A percentile compares a stretch with the other conserved stretches of the same genome.
phyloP scores from a whole-genome alignment of 2,329 filamentous ascomycete genomes.

The Remersonia thermophila region DNA sequence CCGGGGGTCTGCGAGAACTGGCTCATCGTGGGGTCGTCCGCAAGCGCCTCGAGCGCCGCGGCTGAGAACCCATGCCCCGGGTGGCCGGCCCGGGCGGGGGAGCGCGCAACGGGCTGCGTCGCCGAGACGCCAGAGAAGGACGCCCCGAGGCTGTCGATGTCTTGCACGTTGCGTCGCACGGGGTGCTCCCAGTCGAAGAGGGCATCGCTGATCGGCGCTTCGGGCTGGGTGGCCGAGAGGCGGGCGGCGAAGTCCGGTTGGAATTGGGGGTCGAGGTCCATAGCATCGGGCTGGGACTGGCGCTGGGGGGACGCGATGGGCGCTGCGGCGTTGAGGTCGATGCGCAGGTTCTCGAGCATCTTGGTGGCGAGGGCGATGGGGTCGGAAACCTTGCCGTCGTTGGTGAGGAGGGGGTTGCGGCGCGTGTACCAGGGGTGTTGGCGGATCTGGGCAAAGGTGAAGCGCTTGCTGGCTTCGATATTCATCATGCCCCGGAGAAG shows the following conservation, averaged over 20 bases:
- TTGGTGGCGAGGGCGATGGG: slow-evolving; percentile 79
- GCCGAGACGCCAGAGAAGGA: slow-evolving; percentile 34
- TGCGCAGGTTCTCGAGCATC: slow-evolving; percentile 83
- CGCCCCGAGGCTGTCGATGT: no score
- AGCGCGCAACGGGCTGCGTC: slow-evolving; percentile 34
- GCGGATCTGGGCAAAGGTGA: slow-evolving; percentile 75
- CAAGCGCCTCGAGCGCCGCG: slow-evolving; percentile 48
- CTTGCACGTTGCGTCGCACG: slow-evolving; percentile 35
- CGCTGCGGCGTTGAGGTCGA: slow-evolving; percentile 68
- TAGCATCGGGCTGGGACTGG: slow-evolving; percentile 34
- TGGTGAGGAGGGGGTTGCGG: slow-evolving; percentile 61
- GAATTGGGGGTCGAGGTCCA: slow-evolving; percentile 53
- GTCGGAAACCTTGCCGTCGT: slow-evolving; percentile 64
- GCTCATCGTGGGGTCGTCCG: slow-evolving; percentile 72
- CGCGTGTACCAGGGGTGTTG: slow-evolving; percentile 92
- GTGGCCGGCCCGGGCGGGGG: no score
- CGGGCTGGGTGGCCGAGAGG: slow-evolving; percentile 76
- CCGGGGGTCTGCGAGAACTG: slow-evolving; percentile 75
- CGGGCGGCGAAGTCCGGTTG: slow-evolving; percentile 29
- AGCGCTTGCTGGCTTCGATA: slow-evolving; percentile 60
- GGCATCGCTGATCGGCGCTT: slow-evolving; percentile 60
- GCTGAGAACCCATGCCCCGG: no score
- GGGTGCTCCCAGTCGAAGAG: slow-evolving; percentile 85
- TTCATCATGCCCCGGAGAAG: slow-evolving; percentile 89
- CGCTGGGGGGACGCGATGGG: slow-evolving; percentile 36